Conservation (phyloP, 1,284 basidiomycete species). For the Sutorius eximius region DNA sequence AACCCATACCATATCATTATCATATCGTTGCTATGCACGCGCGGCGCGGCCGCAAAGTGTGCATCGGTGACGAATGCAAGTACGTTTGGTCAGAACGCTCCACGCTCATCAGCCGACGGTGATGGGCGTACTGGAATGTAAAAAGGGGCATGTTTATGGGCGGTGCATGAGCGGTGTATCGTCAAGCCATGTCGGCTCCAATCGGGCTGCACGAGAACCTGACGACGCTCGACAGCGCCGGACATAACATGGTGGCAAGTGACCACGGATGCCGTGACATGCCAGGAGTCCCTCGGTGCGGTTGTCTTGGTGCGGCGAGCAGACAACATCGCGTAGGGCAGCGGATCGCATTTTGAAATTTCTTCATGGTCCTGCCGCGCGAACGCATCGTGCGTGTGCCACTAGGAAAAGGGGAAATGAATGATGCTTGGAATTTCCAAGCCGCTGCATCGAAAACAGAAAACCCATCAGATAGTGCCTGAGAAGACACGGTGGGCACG, state of each 20-base stretch:
- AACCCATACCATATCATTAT: not conserved
- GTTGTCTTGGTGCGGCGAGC: not conserved
- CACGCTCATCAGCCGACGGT: not conserved
- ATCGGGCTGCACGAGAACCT: not conserved
- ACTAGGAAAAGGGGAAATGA: not conserved
- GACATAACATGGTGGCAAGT: not conserved
- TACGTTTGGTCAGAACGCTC: too few relatives aligned
- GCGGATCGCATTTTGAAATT: not conserved
- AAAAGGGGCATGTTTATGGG: not conserved
- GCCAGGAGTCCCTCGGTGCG: not conserved
- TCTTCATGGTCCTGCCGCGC: not conserved
- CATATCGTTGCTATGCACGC: not conserved
- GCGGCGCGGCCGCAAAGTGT: not conserved
- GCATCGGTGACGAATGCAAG: not conserved
- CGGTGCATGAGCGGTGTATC: not conserved
- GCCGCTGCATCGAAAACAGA: not conserved
- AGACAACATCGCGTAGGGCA: not conserved
- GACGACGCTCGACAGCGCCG: not conserved
- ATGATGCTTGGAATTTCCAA: not conserved
- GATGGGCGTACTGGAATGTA: not conserved
- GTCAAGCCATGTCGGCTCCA: not conserved
- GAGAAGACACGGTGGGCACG: slow-evolving; percentile 9
- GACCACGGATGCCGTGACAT: not conserved
- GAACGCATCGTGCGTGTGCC: not conserved
- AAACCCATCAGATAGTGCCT: slow-evolving; percentile 7